Base-by-base conservation (phyloP, 2,329 filamentous ascomycete genomes). In the Colletotrichum gigasporum region DNA sequence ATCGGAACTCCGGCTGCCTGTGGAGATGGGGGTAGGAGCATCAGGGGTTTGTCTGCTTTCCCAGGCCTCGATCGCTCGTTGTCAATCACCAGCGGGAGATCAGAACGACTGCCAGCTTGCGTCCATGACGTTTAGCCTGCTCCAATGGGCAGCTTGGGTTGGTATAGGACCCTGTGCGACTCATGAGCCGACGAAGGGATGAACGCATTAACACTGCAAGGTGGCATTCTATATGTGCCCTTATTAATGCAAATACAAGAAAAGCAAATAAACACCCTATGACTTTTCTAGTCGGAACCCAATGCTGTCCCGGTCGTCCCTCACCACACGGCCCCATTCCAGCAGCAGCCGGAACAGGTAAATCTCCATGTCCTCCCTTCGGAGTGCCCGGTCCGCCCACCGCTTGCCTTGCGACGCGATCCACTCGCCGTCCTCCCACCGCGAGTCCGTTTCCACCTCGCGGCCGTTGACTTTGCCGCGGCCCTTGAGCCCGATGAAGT, bases 291-390 rank as follows among this genome's bases (percentile, higher is more conserved):
- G 32, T 44, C 51, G 70, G 70, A 79, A 82, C 4, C 79, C 80
- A 65, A 84, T 73, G 11, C 77, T 75, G n/a, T 85, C 80, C 66
- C 84, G 75, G 37, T 78, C 72, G 70, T 93, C 90, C 75, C 91
- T 86, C 20, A 90, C 84, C 44, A 94, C 72, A 66, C 91, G 79
- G 2, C 85, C 91, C 90, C 91, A 96, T 79, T 96, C 92, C 18
- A 96, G 77, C 69, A 96, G 76, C 64, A 96, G 74, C 47, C 92
- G 80, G 72, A 94, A 96, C 71, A 95, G 82, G 71, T 96, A 96
- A 9, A 93, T 85, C 75, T 94, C 90, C 86, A 91, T 92, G 71
- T 96, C 93, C 73, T 90, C 90, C 70, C 85, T 87, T 63, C 90
- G 80, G 16, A 94, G 69, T 11, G 86, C 90, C 72, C 82, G 81